phyloP scores from a whole-genome alignment of 1,139 yeast genomes.

The Debaryomycetaceae sp. region DNA sequence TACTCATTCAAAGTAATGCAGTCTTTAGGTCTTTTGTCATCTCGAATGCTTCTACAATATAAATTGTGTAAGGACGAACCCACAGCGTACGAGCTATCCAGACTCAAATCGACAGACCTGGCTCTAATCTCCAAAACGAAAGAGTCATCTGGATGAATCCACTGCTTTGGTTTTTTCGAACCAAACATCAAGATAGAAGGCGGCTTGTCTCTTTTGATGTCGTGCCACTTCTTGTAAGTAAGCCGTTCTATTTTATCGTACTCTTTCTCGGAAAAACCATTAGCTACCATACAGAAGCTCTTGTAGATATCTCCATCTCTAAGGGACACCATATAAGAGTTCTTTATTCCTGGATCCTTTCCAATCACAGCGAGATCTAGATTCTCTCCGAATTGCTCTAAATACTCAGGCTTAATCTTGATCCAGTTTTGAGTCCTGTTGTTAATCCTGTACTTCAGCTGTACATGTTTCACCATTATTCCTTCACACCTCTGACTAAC shows the following conservation, averaged over 20 bases:
- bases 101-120: conserved; percentile 57
- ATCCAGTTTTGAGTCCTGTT: conserved; percentile 66
- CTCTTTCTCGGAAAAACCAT: conserved; percentile 71
- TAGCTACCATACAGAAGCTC: conserved; percentile 79
- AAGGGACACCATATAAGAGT: conserved; percentile 74
- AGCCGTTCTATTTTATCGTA: conserved; percentile 54
- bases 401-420: conserved; percentile 87
- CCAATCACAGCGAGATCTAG: conserved; percentile 81
- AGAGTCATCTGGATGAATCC: conserved; percentile 79
- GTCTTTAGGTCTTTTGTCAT: conserved; percentile 59
- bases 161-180: conserved; percentile 57
- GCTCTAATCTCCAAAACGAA: conserved; percentile 85
- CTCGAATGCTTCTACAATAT: conserved; percentile 63
- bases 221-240: conserved; percentile 63
- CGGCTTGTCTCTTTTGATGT: conserved; percentile 33
- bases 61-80: conserved; percentile 75
- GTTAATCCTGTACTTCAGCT: conserved; percentile 58
- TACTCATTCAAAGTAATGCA: conserved; percentile 60
- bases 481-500: conserved; percentile 77
- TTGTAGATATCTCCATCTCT: conserved; percentile 34
- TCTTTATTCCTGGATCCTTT: conserved; percentile 68
- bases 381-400: conserved; percentile 82
- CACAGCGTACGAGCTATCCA: conserved; percentile 51
- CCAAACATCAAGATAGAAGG: conserved; percentile 57
- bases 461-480: conserved; percentile 65